Evolutionary conservation across 2,329 filamentous ascomycete species (phyloP).

Genomic region (Immersiporthe knoxdaviesiana): DNA sequence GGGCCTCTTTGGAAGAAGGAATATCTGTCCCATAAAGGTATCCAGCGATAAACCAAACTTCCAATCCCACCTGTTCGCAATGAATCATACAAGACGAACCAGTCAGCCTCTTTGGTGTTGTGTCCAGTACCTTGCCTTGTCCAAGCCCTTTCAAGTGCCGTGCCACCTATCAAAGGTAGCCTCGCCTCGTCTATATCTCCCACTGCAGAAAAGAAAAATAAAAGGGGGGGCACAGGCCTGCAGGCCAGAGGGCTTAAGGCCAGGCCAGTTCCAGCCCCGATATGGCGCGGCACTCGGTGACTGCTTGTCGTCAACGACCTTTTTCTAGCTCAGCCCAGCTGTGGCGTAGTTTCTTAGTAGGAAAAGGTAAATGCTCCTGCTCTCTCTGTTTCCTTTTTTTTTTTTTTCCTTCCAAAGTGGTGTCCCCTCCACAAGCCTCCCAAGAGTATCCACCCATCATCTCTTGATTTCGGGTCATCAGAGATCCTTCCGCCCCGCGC

Average conservation of each 20-base stretch:
- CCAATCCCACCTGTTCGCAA: no score
- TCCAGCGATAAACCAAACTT: no score
- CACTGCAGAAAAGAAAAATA: no score
- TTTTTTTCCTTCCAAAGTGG: background rate
- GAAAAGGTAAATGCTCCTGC: slow-evolving; percentile 5
- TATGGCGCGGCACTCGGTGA: background rate
- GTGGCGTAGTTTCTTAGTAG: background rate
- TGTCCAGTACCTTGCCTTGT: background rate
- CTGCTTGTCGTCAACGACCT: background rate
- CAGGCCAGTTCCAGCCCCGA: background rate
- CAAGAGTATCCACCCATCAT: background rate
- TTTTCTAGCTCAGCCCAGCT: background rate
- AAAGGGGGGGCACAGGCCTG: background rate
- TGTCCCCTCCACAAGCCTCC: background rate
- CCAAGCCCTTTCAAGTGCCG: background rate
- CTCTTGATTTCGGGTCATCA: background rate
- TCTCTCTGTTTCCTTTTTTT: background rate
- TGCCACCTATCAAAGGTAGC: background rate
- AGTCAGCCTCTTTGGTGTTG: background rate
- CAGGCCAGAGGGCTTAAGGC: background rate
- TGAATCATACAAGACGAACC: background rate
- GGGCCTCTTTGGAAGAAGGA: background rate
- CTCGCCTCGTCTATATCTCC: background rate
- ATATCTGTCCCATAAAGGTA: background rate
- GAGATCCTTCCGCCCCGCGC: slow-evolving; percentile 9